Conservation (phyloP, 2,329 filamentous ascomycete genomes). For the Aureobasidium sp. region DNA sequence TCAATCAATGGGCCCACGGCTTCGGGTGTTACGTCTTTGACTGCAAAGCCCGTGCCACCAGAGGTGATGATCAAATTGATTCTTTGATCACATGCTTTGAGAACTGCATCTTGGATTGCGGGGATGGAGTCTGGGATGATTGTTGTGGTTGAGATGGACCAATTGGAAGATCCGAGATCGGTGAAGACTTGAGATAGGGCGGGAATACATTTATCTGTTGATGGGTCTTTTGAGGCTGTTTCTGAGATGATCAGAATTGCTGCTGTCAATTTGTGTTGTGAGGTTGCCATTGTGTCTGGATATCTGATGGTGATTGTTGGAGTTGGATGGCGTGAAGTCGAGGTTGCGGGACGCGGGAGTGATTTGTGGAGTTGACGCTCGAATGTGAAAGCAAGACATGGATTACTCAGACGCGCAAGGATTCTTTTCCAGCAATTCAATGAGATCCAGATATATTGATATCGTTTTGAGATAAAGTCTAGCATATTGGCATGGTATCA, state of each 20-base stretch:
- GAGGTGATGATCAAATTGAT: constrained; percentile 78
- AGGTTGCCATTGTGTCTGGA: neutral
- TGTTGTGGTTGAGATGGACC: constrained; percentile 58
- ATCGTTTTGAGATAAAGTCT: neutral
- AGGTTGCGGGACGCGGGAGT: neutral
- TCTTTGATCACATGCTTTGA: constrained; percentile 36
- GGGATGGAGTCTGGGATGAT: constrained; percentile 73
- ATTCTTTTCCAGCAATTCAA: neutral
- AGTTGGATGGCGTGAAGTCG: neutral
- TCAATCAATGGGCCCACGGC: constrained; percentile 73
- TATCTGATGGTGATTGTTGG: neutral
- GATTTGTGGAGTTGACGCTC: neutral
- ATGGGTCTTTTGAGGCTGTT: constrained; percentile 71
- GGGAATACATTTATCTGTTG: constrained; percentile 64
- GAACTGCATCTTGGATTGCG: constrained; percentile 67
- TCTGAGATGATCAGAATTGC: constrained; percentile 85
- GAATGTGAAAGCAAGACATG: neutral
- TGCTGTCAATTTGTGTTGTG: constrained; percentile 51
- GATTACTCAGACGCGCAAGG: neutral
- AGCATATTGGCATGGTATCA: neutral
- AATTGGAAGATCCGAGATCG: constrained; percentile 50
- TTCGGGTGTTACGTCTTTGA: constrained; percentile 80
- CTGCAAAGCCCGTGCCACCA: constrained; percentile 87
- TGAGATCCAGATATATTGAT: neutral
- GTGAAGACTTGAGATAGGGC: constrained; percentile 60